Percentiles rank a stretch among this genome's conserved stretches.
Evolutionary conservation across 1,284 basidiomycete genomes (phyloP).

Genomic region (Trichosporon ovoides): DNA sequence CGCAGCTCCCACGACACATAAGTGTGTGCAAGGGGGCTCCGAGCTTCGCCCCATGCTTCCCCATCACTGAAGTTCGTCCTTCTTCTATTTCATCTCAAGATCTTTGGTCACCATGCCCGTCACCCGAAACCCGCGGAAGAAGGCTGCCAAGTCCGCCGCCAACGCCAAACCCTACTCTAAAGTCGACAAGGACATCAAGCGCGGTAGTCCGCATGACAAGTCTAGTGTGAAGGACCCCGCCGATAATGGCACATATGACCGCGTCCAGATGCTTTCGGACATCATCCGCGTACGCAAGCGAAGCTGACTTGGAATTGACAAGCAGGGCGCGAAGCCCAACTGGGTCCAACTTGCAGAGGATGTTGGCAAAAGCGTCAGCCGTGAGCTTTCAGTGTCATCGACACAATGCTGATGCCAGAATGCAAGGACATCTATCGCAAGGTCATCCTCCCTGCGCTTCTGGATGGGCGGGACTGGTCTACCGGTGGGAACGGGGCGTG

Average conservation of each 20-base stretch:
- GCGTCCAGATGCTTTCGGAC: neutral
- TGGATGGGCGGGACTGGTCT: constrained; percentile 26
- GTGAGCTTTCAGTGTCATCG: too few species aligned
- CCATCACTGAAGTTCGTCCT: neutral
- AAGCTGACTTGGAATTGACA: neutral
- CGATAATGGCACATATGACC: neutral
- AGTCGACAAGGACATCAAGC: neutral
- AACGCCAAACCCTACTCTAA: neutral
- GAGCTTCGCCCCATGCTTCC: neutral
- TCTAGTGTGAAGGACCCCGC: neutral
- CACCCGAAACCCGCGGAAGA: neutral
- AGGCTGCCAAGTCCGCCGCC: neutral
- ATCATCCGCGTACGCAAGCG: neutral
- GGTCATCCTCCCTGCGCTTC: constrained; percentile 23
- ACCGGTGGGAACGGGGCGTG: constrained; percentile 15
- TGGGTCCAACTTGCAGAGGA: neutral
- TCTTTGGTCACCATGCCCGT: neutral
- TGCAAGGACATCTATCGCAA: constrained; percentile 38
- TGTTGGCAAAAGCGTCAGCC: neutral
- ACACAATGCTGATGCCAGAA: constrained; percentile 25
- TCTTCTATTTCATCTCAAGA: neutral
- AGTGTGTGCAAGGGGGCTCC: neutral
- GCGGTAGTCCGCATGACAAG: neutral
- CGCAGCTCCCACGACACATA: neutral
- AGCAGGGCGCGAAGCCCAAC: neutral